Evolutionary conservation across 164 flowering plant genomes (phyloP), one percentile per base, ranked within the genome.

Genomic region (Magnolia sinica): DNA sequence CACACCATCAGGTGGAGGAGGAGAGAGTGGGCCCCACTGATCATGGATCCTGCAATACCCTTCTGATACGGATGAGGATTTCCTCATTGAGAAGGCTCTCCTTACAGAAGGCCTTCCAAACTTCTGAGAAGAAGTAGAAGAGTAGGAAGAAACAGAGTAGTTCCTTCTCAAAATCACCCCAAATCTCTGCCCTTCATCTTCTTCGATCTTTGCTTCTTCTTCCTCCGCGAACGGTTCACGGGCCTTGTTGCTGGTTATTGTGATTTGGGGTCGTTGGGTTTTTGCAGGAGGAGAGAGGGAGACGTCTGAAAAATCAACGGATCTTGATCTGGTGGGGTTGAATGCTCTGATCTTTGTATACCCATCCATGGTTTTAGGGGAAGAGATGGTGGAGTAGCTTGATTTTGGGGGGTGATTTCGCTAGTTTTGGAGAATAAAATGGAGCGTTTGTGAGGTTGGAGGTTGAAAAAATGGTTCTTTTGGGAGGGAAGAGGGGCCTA

Each of bases 21-120:
- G 23, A 67, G 49, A 72, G 52, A 16, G 27, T 7, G 27, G 55
- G 50, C 68, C 76, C 50, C 76, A 73, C 78, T 86, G 89, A 76
- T 87, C 87, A 82, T 88, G 83, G 81, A 89, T 87, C 82, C 90
- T 85, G 27, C 86, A 79, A 73, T 89, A 89, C 81, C 86, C 84
- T 20, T 86, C 90, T 4, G 88, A 83, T 9, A 84, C 88, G 1
- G 92, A 89, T 3, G 90, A 87, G 49, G 89, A 87, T 82, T 87
- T 87, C 74, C 84, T 81, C 85, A 87, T 73, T 16, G 88, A 87
- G 20, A 84, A 79, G 6, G 83, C 89, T 78, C 85, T 85, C 71
- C 79, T 83, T 78, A 86, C 79, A 2, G 83, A 79, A 71, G 79
- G 23, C 7, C 45, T 29, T 61, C 31, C 70, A 52, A 77, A 64